Evolutionary conservation across 108 stramenopile genomes (phyloP), one percentile per base, ranked within the genome.

Genomic region (Discostella stelligeroides): DNA sequence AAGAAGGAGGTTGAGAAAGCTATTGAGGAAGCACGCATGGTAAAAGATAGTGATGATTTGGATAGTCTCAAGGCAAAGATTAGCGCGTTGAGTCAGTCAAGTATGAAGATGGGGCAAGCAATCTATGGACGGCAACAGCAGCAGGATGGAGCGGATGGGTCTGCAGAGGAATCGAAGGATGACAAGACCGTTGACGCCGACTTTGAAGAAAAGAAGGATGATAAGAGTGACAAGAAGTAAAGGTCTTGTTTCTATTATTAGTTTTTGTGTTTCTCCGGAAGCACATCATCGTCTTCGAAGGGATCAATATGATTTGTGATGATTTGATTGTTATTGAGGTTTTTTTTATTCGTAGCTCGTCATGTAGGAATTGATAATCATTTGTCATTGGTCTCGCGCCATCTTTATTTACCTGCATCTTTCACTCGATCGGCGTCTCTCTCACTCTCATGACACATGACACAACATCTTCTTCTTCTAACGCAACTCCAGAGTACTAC

Each of bases 41-140:
- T 88, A 58, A 95, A 92, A 79, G 97, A 97, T 57, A 73, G 90
- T 23, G 96, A 96, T 25, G 92, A 97, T 41, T 74, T 95, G 47
- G 95, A 96, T 23, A 78, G 66, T 21, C 86, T 99, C 56, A 96
- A 88, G 72, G 78, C 81, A 49, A 97, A 97, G 93, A 96, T 89
- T 46, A 86, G 93, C 17, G 97, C 96, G 38, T 70, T 99, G 72
- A 89, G 76, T 57, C 85, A 91, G 57, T 94, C 95, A 12, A 89
- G 92, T 75, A 86, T 97, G 82, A 99, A 99, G 96, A 98, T 99
- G 67, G 99, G 99, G 40, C 94, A 98, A 85, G 98, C 99, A 47
- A 96, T 98, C 48, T 99, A 99, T 72, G 89, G 95, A 42, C 78
- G 88, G 69, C 85, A 89, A 72, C 86, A 78, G 54, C 81, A 55